Evolutionary conservation across 1,284 basidiomycete genomes (phyloP), one percentile per base, ranked within the genome.

Genomic region (Ganoderma lingzhi): DNA sequence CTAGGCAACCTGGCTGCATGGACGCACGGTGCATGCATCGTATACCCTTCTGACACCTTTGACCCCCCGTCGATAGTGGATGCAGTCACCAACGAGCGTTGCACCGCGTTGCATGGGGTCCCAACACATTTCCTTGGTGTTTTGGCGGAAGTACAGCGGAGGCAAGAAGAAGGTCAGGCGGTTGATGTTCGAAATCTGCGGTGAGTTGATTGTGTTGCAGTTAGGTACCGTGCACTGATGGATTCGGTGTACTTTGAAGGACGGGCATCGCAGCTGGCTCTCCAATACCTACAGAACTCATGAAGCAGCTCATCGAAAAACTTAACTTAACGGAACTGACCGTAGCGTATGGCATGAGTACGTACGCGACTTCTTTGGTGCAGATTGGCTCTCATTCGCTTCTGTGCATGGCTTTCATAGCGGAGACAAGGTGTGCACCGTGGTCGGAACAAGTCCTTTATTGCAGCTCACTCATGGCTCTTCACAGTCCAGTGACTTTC

Each of bases 81-180:
- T 67, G 87, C 93, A 0, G 80, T 95, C 17, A 79, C 85, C 8
- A 82, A 85, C 42, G 93, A 95, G 74, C 82, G 82, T 66, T 94
- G 93, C 69, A 95, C 93, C 0, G 92, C 91, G 0, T 80, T 96
- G 63, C 93, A 96, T 74, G 94, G 94, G 9, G 94, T 96, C 1
- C 94, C 94, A 0, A 94, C 94, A 0, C 94, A 95, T 77, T 95
- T 95, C 79, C 83, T 94, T 5, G 93, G 90, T 4, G 86, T 95
- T 1, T 82, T 96, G 23, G 79, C 86, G 0, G 92, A 93, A 77
- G 83, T 94, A 3, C 86, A 90, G 69, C 85, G 83, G 64, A 81
- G 91, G 58, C 81, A 81, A 56, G 78, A 82, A 1, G 81, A 71
- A 6, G 87, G 88, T 0, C 82, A 87, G 65, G 74, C 68, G 6